Conservation (phyloP, 2,329 filamentous ascomycete species). For the Xylariales sp. region DNA sequence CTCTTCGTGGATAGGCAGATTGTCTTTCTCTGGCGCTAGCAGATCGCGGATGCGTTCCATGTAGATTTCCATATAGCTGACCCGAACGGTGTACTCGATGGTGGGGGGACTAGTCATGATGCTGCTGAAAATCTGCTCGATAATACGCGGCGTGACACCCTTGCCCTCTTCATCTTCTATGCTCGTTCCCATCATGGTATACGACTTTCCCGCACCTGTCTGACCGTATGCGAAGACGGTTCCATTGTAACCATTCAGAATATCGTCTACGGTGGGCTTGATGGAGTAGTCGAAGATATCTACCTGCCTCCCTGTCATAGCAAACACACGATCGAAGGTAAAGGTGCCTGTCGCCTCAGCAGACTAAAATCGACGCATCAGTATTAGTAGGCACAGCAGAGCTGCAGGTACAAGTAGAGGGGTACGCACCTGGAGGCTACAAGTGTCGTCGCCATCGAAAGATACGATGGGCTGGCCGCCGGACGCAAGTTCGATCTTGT, state of each 20-base stretch:
- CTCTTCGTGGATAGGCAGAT: slow-evolving; percentile 95
- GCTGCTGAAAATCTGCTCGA: slow-evolving; percentile 95
- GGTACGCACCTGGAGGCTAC: slow-evolving; percentile 70
- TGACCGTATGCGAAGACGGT: slow-evolving; percentile 98
- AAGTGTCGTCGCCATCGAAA: slow-evolving; percentile 87
- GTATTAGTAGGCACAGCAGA: slow-evolving; percentile 21
- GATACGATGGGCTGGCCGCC: slow-evolving; percentile 88
- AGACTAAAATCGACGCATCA: slow-evolving; percentile 52
- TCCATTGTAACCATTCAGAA: slow-evolving; percentile 98
- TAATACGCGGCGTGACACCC: slow-evolving; percentile 94
- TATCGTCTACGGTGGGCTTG: slow-evolving; percentile 91
- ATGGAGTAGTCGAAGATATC: slow-evolving; percentile 99
- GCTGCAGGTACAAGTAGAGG: not conserved
- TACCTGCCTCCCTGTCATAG: slow-evolving; percentile 82
- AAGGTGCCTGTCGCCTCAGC: slow-evolving; percentile 79
- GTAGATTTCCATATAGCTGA: slow-evolving; percentile 99
- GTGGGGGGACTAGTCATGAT: slow-evolving; percentile 87
- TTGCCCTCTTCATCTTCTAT: slow-evolving; percentile 85
- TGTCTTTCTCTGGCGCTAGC: slow-evolving; percentile 88
- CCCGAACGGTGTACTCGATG: slow-evolving; percentile 97
- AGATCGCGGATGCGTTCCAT: slow-evolving; percentile 98
- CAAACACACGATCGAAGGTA: slow-evolving; percentile 97
- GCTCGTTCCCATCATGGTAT: slow-evolving; percentile 96
- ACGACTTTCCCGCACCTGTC: slow-evolving; percentile 97
- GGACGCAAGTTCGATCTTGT: slow-evolving; percentile 84